These are phyloP conservation scores for Diatrype stigma DNA, from an alignment of 2,329 filamentous ascomycete species.

Conservation along the genomic window DNA sequence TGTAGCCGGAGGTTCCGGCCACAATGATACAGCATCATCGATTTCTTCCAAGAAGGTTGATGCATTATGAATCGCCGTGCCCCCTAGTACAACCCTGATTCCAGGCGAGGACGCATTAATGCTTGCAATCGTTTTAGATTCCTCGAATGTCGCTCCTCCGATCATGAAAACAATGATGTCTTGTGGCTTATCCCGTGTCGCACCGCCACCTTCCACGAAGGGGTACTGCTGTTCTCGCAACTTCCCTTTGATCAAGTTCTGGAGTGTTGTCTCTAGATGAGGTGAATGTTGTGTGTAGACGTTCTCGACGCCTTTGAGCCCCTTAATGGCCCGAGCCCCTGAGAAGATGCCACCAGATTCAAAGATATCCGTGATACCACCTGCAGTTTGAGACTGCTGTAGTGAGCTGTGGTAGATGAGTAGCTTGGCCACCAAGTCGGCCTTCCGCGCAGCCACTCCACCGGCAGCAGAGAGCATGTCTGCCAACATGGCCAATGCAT, in stretches of 20 bases:
- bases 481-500: constrained; percentile 76
- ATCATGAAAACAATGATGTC: constrained; percentile 95
- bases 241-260: constrained; percentile 89
- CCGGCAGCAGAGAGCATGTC: constrained; percentile 83
- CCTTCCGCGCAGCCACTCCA: constrained; percentile 69
- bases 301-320: constrained; percentile 95
- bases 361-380: constrained; percentile 86
- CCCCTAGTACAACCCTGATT: constrained; percentile 82
- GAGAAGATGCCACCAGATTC: constrained; percentile 89
- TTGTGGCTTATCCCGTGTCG: constrained; percentile 91
- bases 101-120: constrained; percentile 90
- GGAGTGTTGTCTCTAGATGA: constrained; percentile 77
- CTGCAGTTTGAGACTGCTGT: constrained; percentile 69
- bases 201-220: constrained; percentile 82
- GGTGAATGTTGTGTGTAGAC: constrained; percentile 98
- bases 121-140: constrained; percentile 92
- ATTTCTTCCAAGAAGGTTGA: constrained; percentile 86
- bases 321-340: constrained; percentile 84
- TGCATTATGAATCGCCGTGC: constrained; percentile 85
- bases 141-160: constrained; percentile 91
- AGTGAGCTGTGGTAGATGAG: constrained; percentile 83
- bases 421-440: constrained; percentile 77
- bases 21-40: constrained; percentile 78
- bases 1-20: constrained; percentile 67
- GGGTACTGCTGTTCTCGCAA: constrained; percentile 85